Evolutionary conservation across 331 rosid genomes (phyloP), one percentile per base, ranked within the genome.

Genomic region (Erythrophleum ivorense): DNA sequence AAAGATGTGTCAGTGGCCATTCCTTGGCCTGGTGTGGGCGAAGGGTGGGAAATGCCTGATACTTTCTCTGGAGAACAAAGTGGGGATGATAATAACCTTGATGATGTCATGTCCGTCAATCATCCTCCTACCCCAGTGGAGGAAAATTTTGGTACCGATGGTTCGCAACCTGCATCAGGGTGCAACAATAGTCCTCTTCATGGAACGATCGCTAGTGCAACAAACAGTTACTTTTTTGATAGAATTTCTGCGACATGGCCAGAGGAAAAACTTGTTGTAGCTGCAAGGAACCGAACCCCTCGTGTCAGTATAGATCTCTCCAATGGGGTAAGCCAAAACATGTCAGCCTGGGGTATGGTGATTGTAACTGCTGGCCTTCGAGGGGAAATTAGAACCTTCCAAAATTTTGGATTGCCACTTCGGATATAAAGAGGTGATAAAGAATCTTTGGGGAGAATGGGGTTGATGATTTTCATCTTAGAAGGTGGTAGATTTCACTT

Each of bases 61-160:
- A 8, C 75, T 33, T 81, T 63, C 21, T 75, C 65, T 31, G 85
- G 71, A 13, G 88, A 83, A 49, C 87, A 87, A 77, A 75, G 79
- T 12, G 88, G 57, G 59, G 75, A 81, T 50, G 97, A 86, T 50
- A 80, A 63, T 70, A 81, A 66, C 71, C 80, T 78, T 19, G 97
- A 91, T 24, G 94, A 94, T 77, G 86, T 87, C 82, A 84, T 86
- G 58, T 87, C 94, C 0, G 94, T 84, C 81, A 91, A 94, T 82
- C 93, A 91, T 78, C 98, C 98, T 38, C 92, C 98, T 33, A 88
- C 98, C 7, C 98, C 98, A 0, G 98, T 91, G 36, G 98, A 91
- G 85, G 93, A 77, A 66, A 85, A 71, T n/a, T 63, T 84, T 0
- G 86, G 85, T 41, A 82, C 86, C 0, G 91, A 88, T 65, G 91